Evolutionary conservation across 2,329 filamentous ascomycete genomes (phyloP).

Genomic region (Chaetomium sp.): DNA sequence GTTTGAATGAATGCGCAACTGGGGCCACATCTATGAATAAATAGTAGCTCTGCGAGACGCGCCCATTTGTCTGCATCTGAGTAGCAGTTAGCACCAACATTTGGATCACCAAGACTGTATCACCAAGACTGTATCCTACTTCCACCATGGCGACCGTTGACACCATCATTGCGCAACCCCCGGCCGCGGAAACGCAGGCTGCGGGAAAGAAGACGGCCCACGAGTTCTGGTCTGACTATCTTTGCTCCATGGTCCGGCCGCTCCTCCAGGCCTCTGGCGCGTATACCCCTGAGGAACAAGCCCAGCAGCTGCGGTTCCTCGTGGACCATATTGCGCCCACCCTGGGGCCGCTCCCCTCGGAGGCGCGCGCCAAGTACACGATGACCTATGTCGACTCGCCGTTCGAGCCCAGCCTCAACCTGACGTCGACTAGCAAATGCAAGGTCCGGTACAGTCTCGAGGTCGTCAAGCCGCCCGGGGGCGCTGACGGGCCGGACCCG

Average conservation of each 20-base stretch:
- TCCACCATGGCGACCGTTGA: conserved; percentile 8
- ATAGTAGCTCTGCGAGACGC: not conserved
- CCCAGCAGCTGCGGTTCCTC: conserved; percentile 13
- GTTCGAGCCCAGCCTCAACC: conserved; percentile 20
- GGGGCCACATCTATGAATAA: not conserved
- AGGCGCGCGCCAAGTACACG: conserved; percentile 12
- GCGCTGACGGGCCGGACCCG: conserved; percentile 13
- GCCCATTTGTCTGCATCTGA: not conserved
- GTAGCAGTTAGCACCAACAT: not conserved
- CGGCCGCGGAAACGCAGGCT: not conserved
- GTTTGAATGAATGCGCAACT: not conserved
- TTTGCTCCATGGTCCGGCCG: conserved; percentile 8
- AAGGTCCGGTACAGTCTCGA: conserved; percentile 20
- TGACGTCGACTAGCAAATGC: conserved; percentile 14
- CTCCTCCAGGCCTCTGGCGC: conserved; percentile 1
- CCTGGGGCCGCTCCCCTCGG: conserved; percentile 13
- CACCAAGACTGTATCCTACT: not conserved
- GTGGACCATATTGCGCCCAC: conserved; percentile 12
- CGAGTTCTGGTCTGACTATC: conserved; percentile 12
- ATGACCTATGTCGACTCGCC: conserved; percentile 13
- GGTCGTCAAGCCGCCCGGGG: conserved; percentile 12
- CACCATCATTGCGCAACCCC: not conserved
- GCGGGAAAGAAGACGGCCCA: not conserved
- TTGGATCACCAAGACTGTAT: not conserved
- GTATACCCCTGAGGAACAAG: conserved; percentile 13